Base-by-base conservation (phyloP, 2,329 filamentous ascomycete species). In the Colletotrichum sp. region DNA sequence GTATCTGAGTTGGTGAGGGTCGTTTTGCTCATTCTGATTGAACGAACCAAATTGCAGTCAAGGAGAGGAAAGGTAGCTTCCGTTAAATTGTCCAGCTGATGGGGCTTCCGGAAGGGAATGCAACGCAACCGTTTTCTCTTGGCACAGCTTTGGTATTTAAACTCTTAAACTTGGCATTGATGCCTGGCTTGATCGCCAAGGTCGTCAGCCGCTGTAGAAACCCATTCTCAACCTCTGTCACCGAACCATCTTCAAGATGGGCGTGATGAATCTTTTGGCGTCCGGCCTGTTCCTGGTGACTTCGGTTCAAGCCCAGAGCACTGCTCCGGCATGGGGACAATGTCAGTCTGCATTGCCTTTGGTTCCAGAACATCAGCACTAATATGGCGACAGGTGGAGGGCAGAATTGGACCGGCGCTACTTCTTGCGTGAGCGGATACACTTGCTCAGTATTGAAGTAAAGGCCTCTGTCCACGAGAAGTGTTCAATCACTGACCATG, bases 381-480 rank as follows among this genome's bases (percentile, higher is more conserved):
- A 28, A 76, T 44, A 26, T 15, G 8, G 12, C 5, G 9, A 15
- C 13, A 77, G 76, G 76, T 28, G 76, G 76, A 12, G 76, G 76
- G 6, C 73, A 65, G 28, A 65, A 26, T n/a, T 77, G 73, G 73
- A 67, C 24, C 26, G 73, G 75, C 6, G 48, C 32, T n/a, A 77
- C 73, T 9, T 44, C 39, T 22, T 77, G 76, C 32, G 65, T 59
- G 15, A 76, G 69, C 62, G 76, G 76, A 9, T 77, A 77, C 48
- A 76, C 73, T 22, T 77, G 76, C 39, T 69, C 65, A 5, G 32
- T 76, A 24, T 63, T 76, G 18, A 77, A 77, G 76, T 77, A 64
- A 3, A 13, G 10, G 18, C 7, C 24, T 59, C 8, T 22, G 24
- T 39, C 18, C 13, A 10, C n/a, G 3, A 22, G 3, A 13, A 12